Evolutionary conservation across 768 basidiomycete species (phyloP).

Genomic region (Boletus rufocinnamomeus): DNA sequence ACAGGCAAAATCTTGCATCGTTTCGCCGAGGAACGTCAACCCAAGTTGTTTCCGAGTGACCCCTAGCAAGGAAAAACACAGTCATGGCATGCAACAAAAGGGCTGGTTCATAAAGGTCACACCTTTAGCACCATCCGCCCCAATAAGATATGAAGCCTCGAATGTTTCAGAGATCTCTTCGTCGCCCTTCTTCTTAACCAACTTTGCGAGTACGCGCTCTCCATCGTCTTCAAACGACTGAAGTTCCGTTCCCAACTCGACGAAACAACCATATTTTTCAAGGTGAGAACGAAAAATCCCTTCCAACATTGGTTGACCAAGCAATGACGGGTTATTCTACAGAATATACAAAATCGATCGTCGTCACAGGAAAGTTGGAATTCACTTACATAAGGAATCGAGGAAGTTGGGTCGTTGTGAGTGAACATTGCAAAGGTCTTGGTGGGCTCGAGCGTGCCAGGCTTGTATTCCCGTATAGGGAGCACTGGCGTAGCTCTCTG

Average conservation of each 20-base stretch:
- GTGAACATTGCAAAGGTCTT: constrained; percentile 8
- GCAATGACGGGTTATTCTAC: constrained; percentile 13
- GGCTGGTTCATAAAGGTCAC: background rate
- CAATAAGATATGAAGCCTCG: constrained; percentile 39
- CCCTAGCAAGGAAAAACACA: constrained; percentile 23
- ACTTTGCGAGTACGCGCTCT: constrained; percentile 38
- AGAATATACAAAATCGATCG: background rate
- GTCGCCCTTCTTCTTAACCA: constrained; percentile 32
- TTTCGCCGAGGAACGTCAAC: constrained; percentile 45
- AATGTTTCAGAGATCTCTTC: constrained; percentile 31
- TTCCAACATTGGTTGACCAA: constrained; percentile 36
- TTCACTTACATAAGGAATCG: constrained; percentile 30
- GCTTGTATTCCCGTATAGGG: constrained; percentile 38
- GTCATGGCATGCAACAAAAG: background rate
- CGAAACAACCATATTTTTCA: constrained; percentile 25
- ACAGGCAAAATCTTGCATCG: constrained; percentile 26
- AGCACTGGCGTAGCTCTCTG: constrained; percentile 30
- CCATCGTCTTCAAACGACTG: constrained; percentile 43
- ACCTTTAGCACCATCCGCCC: constrained; percentile 43
- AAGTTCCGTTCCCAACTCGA: constrained; percentile 51
- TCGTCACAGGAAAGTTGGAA: background rate
- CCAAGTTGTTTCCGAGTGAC: constrained; percentile 42
- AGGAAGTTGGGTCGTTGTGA: constrained; percentile 25
- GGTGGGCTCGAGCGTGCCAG: constrained; percentile 18
- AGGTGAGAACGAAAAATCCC: constrained; percentile 22